A percentile compares a stretch with the other conserved stretches of the same genome.
These are phyloP conservation scores for Dimocarpus longan DNA, from an alignment of 345 rosid species.

Conservation along the genomic window DNA sequence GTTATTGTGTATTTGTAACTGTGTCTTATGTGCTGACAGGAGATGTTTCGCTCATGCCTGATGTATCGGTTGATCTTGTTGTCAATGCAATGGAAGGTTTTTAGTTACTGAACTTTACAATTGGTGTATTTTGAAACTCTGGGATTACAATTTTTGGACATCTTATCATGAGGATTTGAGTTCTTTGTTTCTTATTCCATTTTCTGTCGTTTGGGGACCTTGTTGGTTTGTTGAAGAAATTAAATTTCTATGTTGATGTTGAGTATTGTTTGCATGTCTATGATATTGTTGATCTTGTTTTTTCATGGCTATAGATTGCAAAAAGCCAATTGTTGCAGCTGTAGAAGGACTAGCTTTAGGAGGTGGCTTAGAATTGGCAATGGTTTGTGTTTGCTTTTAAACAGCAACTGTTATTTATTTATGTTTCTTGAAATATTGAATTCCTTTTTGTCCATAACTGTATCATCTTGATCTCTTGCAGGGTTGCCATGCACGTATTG, in stretches of 20 bases:
- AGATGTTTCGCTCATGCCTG: conserved; percentile 70
- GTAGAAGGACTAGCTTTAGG: conserved; percentile 97
- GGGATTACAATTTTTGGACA: not conserved
- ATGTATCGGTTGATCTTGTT: conserved; percentile 79
- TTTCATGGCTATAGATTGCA: conserved; percentile 52
- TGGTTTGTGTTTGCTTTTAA: conserved; percentile 53
- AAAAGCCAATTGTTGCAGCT: conserved; percentile 96
- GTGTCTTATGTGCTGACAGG: conserved; percentile 49
- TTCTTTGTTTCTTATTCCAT: not conserved
- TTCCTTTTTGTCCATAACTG: not conserved
- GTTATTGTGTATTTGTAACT: not conserved
- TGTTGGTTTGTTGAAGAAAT: not conserved
- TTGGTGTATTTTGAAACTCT: not conserved
- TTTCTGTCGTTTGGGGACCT: not conserved
- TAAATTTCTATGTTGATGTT: not conserved
- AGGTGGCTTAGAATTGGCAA: conserved; percentile 90
- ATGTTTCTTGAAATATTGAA: not conserved
- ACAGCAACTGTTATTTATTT: not conserved
- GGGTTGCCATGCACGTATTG: conserved; percentile 95
- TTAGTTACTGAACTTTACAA: not conserved
- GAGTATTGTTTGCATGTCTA: not conserved
- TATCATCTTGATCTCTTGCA: conserved; percentile 28
- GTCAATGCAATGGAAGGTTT: conserved; percentile 81
- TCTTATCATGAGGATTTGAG: not conserved
- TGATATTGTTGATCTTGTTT: conserved; percentile 20